Conservation (phyloP, 2,329 filamentous ascomycete species). For the Colletotrichum trifolii region DNA sequence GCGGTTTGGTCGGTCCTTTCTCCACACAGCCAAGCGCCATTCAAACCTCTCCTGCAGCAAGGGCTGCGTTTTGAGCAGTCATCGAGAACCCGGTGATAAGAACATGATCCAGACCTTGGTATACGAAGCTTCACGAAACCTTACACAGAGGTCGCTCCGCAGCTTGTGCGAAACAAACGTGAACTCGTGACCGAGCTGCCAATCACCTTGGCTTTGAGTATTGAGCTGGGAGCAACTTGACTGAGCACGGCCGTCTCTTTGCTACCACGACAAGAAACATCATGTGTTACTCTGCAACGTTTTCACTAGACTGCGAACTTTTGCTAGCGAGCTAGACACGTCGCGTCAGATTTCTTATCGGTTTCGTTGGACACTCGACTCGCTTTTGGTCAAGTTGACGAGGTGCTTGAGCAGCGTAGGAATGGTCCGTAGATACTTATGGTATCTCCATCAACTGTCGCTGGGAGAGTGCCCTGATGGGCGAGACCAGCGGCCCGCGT, state of each 20-base stretch:
- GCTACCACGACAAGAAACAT: too few species aligned
- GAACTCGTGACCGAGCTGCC: too few species aligned
- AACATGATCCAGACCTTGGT: background rate
- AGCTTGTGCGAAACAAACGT: background rate
- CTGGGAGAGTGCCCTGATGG: too few species aligned
- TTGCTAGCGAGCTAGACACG: background rate
- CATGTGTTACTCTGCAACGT: background rate
- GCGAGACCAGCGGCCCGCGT: too few species aligned
- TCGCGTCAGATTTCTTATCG: background rate
- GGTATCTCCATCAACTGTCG: too few species aligned
- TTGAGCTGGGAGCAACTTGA: background rate
- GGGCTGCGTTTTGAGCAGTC: background rate
- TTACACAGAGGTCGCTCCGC: background rate
- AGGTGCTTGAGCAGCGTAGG: background rate
- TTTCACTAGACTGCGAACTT: background rate
- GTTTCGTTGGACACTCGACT: background rate
- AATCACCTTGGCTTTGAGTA: too few species aligned
- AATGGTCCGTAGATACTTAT: too few species aligned
- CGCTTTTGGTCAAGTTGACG: background rate
- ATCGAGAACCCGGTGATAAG: background rate
- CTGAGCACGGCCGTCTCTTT: background rate
- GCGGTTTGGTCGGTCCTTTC: slow-evolving; percentile 1
- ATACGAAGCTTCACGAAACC: background rate
- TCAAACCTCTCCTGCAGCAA: background rate
- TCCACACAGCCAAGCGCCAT: slow-evolving; percentile 15